A percentile compares a stretch with the other conserved stretches of the same genome.
phyloP scores from a whole-genome alignment of 345 rosid genomes.

The Nasturtium officinale region DNA sequence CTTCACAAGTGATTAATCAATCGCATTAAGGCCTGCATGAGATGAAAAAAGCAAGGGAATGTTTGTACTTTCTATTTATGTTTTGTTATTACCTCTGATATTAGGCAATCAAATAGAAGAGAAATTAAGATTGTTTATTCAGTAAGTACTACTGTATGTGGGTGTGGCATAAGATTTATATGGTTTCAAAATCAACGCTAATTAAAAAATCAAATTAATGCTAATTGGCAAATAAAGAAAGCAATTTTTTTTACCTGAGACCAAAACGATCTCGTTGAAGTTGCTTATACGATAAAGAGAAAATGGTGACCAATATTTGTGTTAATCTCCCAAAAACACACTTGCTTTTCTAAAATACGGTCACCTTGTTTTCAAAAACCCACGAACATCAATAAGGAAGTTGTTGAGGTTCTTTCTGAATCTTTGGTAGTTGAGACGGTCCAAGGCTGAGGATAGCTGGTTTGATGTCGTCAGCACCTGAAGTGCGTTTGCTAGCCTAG shows the following conservation, averaged over 20 bases:
- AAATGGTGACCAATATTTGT: background rate
- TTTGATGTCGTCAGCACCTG: slow-evolving; percentile 80
- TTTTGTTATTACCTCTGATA: background rate
- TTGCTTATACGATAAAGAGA: background rate
- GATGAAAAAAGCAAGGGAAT: background rate
- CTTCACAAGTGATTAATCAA: slow-evolving; percentile 63
- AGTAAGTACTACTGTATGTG: no score
- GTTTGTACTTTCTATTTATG: background rate
- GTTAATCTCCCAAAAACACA: background rate
- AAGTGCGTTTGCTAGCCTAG: slow-evolving; percentile 74
- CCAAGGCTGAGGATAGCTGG: slow-evolving; percentile 75
- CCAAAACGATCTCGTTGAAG: no score
- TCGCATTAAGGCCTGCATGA: background rate
- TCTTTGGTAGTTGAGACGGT: slow-evolving; percentile 88
- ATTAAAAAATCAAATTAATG: no score
- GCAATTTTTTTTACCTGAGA: no score
- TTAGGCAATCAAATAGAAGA: background rate
- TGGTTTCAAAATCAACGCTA: no score
- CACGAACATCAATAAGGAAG: slow-evolving; percentile 90
- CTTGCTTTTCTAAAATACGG: background rate
- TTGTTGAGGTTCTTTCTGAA: slow-evolving; percentile 84
- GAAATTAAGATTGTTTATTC: background rate
- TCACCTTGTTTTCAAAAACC: slow-evolving; percentile 78
- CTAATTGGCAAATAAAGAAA: no score
- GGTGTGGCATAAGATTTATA: no score